Conservation (phyloP, 225 moss, liverwort and hornwort species). For the Marchantia polymorpha region DNA sequence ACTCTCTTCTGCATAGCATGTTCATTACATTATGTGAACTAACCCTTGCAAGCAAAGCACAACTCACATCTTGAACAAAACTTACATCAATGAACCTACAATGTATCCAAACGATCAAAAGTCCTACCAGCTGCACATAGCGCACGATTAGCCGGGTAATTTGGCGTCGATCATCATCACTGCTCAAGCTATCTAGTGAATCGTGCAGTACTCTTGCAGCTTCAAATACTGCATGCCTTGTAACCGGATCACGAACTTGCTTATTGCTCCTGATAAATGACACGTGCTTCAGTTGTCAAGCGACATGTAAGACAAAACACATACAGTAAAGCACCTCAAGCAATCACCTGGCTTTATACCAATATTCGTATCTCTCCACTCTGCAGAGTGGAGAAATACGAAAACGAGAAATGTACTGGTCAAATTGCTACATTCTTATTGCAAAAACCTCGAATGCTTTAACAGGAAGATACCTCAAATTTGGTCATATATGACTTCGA, state of each 20-base stretch:
- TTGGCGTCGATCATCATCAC: conserved; percentile 98
- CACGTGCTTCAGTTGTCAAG: background rate
- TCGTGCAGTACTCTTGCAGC: conserved; percentile 88
- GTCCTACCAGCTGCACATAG: conserved; percentile 77
- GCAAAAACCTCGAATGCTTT: background rate
- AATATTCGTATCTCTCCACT: background rate
- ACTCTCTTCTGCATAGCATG: too few relatives aligned
- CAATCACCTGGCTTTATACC: background rate
- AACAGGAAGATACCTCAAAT: background rate
- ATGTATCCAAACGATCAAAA: background rate
- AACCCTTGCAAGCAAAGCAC: too few relatives aligned
- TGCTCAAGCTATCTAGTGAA: conserved; percentile 95
- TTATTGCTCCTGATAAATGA: conserved; percentile 63
- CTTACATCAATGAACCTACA: too few relatives aligned
- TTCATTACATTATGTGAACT: too few relatives aligned
- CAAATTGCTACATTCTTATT: background rate
- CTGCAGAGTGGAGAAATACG: background rate
- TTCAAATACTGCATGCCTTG: conserved; percentile 91
- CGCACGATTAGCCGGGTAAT: conserved; percentile 81
- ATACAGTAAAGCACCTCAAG: background rate
- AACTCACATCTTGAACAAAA: too few relatives aligned
- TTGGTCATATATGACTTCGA: background rate
- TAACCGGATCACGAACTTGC: conserved; percentile 75
- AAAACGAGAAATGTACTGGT: background rate
- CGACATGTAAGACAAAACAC: background rate